Conservation (phyloP, 1,139 yeast genomes). For the Yamadazyma trypodendri region DNA sequence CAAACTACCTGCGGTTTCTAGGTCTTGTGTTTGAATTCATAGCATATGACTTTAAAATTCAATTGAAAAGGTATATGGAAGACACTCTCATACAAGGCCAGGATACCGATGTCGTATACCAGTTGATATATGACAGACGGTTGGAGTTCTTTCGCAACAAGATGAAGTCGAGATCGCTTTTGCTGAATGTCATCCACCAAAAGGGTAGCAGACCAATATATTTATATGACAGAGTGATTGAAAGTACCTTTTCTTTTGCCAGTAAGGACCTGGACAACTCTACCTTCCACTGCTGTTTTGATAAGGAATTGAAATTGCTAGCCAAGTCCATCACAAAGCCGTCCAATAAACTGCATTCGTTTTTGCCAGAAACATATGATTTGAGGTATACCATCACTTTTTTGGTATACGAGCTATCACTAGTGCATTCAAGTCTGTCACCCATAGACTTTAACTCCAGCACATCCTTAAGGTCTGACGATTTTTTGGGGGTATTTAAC, state of each 20-base stretch:
- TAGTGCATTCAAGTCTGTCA: slow-evolving; percentile 11
- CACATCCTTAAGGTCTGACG: not conserved
- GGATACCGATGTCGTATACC: not conserved
- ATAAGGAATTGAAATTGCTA: slow-evolving; percentile 1
- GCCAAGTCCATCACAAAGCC: not conserved
- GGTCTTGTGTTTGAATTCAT: slow-evolving; percentile 22
- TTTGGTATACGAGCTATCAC: slow-evolving; percentile 23
- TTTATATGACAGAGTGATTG: slow-evolving; percentile 36
- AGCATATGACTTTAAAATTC: slow-evolving; percentile 16
- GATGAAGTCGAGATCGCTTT: not conserved
- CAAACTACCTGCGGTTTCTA: slow-evolving; percentile 15
- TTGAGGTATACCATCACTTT: slow-evolving; percentile 25
- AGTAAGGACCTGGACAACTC: slow-evolving; percentile 5
- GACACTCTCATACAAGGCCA: not conserved
- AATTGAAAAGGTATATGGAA: not conserved
- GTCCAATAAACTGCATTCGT: not conserved
- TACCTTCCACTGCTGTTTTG: not conserved
- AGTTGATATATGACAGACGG: not conserved
- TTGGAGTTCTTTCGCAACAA: not conserved
- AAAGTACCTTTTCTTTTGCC: slow-evolving; percentile 30
- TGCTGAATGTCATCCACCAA: slow-evolving; percentile 3
- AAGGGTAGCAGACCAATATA: slow-evolving; percentile 12
- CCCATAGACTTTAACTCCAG: not conserved
- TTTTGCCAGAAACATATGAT: slow-evolving; percentile 2
- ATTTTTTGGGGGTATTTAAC: slow-evolving; percentile 1